phyloP scores from a whole-genome alignment of 2,329 filamentous ascomycete species.

The Alternaria sp. region DNA sequence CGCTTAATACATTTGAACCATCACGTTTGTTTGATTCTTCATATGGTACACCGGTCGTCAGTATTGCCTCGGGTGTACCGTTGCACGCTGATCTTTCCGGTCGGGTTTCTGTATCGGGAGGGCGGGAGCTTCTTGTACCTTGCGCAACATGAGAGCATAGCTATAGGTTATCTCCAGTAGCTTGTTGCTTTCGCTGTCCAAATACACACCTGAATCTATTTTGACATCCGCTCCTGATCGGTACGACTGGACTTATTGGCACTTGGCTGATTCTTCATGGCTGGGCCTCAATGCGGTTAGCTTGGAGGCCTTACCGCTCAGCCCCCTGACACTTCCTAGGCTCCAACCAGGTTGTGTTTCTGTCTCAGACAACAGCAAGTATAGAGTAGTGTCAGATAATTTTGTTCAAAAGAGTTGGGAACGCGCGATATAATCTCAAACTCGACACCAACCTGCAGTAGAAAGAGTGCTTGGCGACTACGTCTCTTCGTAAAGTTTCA shows the following conservation, averaged over 20 bases:
- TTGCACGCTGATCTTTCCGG: background rate
- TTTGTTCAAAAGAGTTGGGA: background rate
- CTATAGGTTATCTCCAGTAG: background rate
- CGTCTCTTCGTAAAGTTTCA: background rate
- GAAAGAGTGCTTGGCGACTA: background rate
- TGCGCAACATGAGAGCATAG: background rate
- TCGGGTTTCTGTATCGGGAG: background rate
- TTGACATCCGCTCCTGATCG: background rate
- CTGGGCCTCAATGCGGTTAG: background rate
- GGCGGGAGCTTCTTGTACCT: background rate
- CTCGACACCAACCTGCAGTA: background rate
- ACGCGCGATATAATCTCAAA: background rate
- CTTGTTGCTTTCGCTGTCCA: background rate
- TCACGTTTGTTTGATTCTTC: background rate
- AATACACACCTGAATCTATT: background rate
- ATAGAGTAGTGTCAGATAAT: background rate
- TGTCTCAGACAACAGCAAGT: background rate
- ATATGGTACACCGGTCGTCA: background rate
- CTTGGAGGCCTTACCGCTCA: background rate
- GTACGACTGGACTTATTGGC: conserved; percentile 1
- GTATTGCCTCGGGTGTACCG: background rate
- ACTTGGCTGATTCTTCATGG: background rate
- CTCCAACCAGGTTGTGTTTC: background rate
- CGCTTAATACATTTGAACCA: background rate
- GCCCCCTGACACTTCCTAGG: background rate